A percentile compares a stretch with the other conserved stretches of the same genome.
Evolutionary conservation across 116 monocot genomes (phyloP).

Genomic region (Thalassia testudinum): DNA sequence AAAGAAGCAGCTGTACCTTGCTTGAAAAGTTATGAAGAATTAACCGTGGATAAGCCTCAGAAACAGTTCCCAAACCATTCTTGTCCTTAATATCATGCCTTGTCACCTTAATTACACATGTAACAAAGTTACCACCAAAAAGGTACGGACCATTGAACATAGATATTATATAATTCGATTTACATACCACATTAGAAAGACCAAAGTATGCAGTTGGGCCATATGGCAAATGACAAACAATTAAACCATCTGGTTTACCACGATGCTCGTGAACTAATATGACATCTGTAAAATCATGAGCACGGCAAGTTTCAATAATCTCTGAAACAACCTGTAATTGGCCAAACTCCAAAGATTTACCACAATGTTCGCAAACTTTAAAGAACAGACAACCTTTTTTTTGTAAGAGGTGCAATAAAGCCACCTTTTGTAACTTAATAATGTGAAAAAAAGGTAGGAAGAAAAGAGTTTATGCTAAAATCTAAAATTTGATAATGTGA

Average conservation of each 20-base stretch:
- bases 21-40: constrained; percentile 78
- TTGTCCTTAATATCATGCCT: constrained; percentile 95
- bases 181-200: constrained; percentile 87
- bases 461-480: neutral
- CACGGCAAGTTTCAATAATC: constrained; percentile 73
- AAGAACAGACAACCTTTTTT: too few species aligned
- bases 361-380: too few species aligned
- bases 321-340: constrained; percentile 62
- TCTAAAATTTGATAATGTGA: neutral
- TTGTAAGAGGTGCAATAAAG: too few species aligned
- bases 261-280: constrained; percentile 95
- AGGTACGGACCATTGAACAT: neutral
- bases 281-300: constrained; percentile 89
- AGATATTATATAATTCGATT: neutral
- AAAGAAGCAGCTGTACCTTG: too few species aligned
- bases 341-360: neutral
- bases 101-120: constrained; percentile 33
- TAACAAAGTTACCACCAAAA: neutral
- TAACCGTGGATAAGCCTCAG: constrained; percentile 88
- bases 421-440: too few species aligned
- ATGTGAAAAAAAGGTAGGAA: neutral
- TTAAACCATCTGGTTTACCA: constrained; percentile 79
- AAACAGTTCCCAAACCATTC: constrained; percentile 82
- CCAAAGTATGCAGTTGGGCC: constrained; percentile 97
- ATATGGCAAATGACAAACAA: constrained; percentile 86